Base-by-base conservation (phyloP, 208 protist genomes). In the Crithidia mellificae region DNA sequence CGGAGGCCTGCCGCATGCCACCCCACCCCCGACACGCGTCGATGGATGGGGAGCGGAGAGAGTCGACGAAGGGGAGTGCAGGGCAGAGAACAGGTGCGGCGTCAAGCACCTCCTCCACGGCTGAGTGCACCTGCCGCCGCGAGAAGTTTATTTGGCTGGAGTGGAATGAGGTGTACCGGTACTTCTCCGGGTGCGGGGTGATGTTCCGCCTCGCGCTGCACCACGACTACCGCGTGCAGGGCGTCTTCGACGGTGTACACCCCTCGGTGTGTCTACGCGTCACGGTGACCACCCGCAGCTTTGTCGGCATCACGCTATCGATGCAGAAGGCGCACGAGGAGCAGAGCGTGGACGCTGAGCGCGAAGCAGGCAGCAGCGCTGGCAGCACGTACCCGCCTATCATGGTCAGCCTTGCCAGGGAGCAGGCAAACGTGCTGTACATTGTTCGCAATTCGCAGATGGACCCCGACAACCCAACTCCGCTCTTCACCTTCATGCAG, bases 161-260 rank as follows among this genome's bases (percentile, higher is more conserved):
- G 27, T 91, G 81, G 86, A 44, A 27, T 6, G 86, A 89, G 59
- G 80, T 85, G 20, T 66, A 58, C 56, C 54, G 62, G n/a, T 83
- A 84, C 74, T 91, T 92, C 63, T 70, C 75, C 47, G 77, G 78
- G 6, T 88, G 77, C 61, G 79, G 72, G 51, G 84, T 91, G 41
- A 29, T 77, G 38, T 89, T 85, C 41, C 36, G 69, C 22, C 74
- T 78, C 6, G 46, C 70, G n/a, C 43, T 46, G 4, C 72, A 75
- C 54, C 54, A 66, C 54, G 77, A 87, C 66, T 86, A 84, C 46
- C 75, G 81, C 6, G 73, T 90, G 54, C 50, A 63, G 30, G 82
- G 82, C 17, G 49, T 53, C 22, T 92, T 92, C 36, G 63, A 74
- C 0, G 62, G 55, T 1, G 64, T 43, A 7, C 50, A 77, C 27